phyloP scores from a whole-genome alignment of 2,329 filamentous ascomycete species.

The Beauveria australis region DNA sequence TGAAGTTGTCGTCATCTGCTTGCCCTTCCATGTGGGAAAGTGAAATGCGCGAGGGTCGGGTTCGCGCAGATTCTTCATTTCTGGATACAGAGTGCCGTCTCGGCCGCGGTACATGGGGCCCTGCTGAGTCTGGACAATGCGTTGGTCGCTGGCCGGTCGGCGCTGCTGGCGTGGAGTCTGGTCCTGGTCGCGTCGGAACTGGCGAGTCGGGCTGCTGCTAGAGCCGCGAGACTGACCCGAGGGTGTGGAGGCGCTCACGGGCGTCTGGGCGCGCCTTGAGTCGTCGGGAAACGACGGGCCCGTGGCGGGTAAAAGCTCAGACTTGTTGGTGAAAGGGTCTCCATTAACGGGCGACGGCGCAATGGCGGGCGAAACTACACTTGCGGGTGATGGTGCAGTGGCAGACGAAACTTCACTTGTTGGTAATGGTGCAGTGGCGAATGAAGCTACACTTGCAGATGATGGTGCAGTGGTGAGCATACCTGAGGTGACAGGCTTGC shows the following conservation, averaged over 20 bases:
- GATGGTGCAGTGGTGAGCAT: not conserved
- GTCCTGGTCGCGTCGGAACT: constrained; percentile 14
- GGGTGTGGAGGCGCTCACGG: not conserved
- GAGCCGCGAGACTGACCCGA: constrained; percentile 21
- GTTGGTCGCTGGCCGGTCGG: constrained; percentile 21
- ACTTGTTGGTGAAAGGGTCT: not conserved
- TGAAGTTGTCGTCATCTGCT: constrained; percentile 12
- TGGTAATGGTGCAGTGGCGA: not conserved
- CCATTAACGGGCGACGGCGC: not conserved
- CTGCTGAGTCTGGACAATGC: constrained; percentile 25
- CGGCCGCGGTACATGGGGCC: constrained; percentile 27
- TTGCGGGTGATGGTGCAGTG: not conserved
- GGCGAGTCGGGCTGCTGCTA: constrained; percentile 18
- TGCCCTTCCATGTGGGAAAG: constrained; percentile 28
- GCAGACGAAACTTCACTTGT: not conserved
- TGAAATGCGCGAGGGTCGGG: constrained; percentile 28
- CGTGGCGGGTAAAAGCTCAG: not conserved
- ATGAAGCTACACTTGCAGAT: not conserved
- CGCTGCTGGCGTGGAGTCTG: constrained; percentile 15
- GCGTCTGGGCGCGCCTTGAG: not conserved
- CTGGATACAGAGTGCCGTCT: constrained; percentile 33
- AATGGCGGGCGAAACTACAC: not conserved
- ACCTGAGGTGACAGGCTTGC: not conserved
- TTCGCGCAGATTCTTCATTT: constrained; percentile 28
- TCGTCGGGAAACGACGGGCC: not conserved